Conservation (phyloP, 257 asterid genomes). For the Penstemon newberryi region DNA sequence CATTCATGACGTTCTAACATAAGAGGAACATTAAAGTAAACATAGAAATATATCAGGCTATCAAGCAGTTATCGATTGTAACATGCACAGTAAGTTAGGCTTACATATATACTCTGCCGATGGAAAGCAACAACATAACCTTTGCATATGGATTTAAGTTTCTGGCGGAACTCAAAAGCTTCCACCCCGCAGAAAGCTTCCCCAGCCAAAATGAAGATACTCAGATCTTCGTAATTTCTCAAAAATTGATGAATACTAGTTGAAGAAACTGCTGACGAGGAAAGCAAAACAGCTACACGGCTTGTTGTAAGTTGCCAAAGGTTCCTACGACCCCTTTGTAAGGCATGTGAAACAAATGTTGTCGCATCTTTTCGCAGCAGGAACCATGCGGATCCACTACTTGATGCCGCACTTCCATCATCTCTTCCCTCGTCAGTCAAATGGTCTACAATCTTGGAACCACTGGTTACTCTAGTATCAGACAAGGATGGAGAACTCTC, state of each 20-base stretch:
- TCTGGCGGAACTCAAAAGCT: constrained; percentile 96
- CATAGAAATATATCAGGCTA: constrained; percentile 24
- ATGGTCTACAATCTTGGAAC: constrained; percentile 37
- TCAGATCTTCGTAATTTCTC: constrained; percentile 91
- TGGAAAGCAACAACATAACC: constrained; percentile 88
- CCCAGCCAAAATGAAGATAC: constrained; percentile 82
- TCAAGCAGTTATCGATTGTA: constrained; percentile 17
- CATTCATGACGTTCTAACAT: constrained; percentile 10
- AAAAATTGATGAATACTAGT: constrained; percentile 92
- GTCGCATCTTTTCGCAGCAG: constrained; percentile 81
- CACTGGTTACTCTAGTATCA: constrained; percentile 42
- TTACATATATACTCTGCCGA: constrained; percentile 94
- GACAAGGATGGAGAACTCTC: constrained; percentile 42
- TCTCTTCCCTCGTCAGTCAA: constrained; percentile 70
- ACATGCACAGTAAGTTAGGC: constrained; percentile 36
- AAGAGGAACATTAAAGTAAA: constrained; percentile 22
- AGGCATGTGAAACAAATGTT: constrained; percentile 73
- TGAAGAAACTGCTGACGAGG: constrained; percentile 83
- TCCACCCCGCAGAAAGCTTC: constrained; percentile 95
- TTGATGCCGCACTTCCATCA: constrained; percentile 92
- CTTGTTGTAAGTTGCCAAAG: constrained; percentile 98
- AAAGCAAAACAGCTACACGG: constrained; percentile 91
- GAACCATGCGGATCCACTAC: constrained; percentile 96
- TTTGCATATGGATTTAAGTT: constrained; percentile 83
- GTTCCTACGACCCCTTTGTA: constrained; percentile 89